phyloP scores from a whole-genome alignment of 2,329 filamentous ascomycete species.

The Teratosphaeria viscida region DNA sequence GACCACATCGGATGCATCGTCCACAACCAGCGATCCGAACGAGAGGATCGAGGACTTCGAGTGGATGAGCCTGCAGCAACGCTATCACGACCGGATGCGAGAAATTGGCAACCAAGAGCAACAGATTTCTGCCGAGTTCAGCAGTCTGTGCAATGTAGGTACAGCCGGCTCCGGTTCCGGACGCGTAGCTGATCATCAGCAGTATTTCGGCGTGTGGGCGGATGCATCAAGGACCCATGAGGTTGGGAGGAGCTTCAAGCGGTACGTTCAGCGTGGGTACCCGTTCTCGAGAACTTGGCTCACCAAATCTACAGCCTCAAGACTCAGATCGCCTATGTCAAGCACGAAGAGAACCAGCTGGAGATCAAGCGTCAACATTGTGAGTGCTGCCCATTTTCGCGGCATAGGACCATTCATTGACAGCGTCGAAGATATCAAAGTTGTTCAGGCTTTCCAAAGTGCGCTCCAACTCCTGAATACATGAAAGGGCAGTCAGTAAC shows the following conservation, averaged over 20 bases:
- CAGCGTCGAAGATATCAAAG: conserved; percentile 32
- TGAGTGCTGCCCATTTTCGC: conserved; percentile 36
- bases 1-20: background rate
- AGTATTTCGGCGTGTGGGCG: conserved; percentile 78
- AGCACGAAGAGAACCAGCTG: conserved; percentile 60
- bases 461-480: conserved; percentile 35
- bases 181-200: conserved; percentile 6
- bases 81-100: conserved; percentile 56
- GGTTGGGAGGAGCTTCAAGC: conserved; percentile 64
- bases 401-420: background rate
- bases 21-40: conserved; percentile 15
- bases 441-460: conserved; percentile 39
- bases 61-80: conserved; percentile 65
- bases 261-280: conserved; percentile 37
- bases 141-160: conserved; percentile 49
- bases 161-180: background rate
- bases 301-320: conserved; percentile 47
- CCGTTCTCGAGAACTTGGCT: background rate
- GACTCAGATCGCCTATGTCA: conserved; percentile 68
- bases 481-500: conserved; percentile 9
- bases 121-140: conserved; percentile 26
- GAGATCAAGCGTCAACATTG: conserved; percentile 70
- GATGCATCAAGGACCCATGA: conserved; percentile 61
- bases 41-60: conserved; percentile 48
- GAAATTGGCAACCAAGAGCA: conserved; percentile 55